Percentiles rank a stretch among this genome's conserved stretches.
Evolutionary conservation across 2,329 filamentous ascomycete genomes (phyloP).

Genomic region (Apiospora phragmitis): DNA sequence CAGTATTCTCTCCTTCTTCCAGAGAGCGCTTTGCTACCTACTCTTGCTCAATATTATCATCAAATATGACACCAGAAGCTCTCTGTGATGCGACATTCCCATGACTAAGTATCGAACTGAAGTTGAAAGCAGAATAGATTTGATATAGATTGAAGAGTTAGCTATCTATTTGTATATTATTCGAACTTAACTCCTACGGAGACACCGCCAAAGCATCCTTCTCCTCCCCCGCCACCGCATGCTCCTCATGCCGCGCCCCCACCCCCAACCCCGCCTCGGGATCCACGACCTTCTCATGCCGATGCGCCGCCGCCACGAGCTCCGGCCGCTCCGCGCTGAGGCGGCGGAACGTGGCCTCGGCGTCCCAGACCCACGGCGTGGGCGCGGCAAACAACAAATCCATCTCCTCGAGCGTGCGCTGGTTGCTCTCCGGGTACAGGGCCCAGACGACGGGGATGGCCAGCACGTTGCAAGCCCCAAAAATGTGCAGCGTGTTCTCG

Average conservation of each 20-base stretch:
- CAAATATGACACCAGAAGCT: no score
- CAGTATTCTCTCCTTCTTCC: no score
- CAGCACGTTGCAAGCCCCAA: slow-evolving; percentile 66
- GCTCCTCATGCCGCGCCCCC: not conserved
- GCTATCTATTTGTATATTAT: no score
- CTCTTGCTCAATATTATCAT: no score
- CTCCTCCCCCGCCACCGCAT: not conserved
- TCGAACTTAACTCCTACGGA: no score
- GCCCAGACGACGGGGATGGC: slow-evolving; percentile 72
- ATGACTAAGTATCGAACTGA: no score
- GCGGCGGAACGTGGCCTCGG: slow-evolving; percentile 63
- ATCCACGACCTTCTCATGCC: slow-evolving; percentile 27
- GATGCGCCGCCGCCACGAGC: slow-evolving; percentile 37
- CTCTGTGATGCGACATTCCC: no score
- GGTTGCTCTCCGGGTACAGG: slow-evolving; percentile 72
- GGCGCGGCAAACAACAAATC: slow-evolving; percentile 69
- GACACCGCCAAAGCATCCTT: not conserved
- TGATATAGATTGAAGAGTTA: no score
- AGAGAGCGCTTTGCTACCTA: no score
- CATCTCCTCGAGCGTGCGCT: slow-evolving; percentile 75
- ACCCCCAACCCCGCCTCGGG: slow-evolving; percentile 22
- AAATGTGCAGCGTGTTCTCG: slow-evolving; percentile 74
- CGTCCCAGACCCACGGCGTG: slow-evolving; percentile 70
- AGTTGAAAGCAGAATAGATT: no score
- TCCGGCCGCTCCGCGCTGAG: slow-evolving; percentile 62